Conservation (phyloP, 2,329 filamentous ascomycete genomes). For the Phyllosticta ampelicida region DNA sequence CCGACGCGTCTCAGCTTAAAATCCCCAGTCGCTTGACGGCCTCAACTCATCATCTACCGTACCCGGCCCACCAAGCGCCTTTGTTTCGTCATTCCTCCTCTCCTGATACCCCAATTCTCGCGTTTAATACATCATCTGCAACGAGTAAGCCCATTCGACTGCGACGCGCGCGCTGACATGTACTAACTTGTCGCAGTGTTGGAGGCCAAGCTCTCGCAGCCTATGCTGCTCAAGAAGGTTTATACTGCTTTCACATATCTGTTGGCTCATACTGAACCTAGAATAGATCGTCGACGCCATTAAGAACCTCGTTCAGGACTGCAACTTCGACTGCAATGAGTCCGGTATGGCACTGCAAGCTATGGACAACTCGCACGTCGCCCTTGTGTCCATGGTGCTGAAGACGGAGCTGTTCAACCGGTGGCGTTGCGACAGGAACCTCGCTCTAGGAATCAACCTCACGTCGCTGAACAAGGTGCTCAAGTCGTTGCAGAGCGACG, state of each 20-base stretch:
- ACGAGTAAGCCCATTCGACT: slow-evolving; percentile 8
- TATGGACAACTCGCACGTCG: slow-evolving; percentile 99
- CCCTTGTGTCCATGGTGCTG: slow-evolving; percentile 97
- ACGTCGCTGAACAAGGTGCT: slow-evolving; percentile 95
- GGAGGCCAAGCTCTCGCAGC: slow-evolving; percentile 95
- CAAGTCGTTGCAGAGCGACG: slow-evolving; percentile 85
- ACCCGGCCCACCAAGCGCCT: neutral
- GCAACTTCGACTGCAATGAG: slow-evolving; percentile 99
- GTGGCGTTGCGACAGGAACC: slow-evolving; percentile 98
- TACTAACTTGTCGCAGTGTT: slow-evolving; percentile 52
- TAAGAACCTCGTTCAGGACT: slow-evolving; percentile 98
- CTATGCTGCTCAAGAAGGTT: slow-evolving; percentile 89
- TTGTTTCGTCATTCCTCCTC: neutral
- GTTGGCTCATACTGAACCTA: slow-evolving; percentile 13
- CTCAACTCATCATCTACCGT: neutral
- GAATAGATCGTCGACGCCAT: slow-evolving; percentile 89
- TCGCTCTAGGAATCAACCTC: slow-evolving; percentile 94
- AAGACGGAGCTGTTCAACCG: slow-evolving; percentile 90
- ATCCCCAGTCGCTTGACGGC: neutral
- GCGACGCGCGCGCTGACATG: neutral
- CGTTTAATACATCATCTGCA: neutral
- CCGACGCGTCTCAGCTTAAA: neutral
- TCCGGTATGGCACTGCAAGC: slow-evolving; percentile 94
- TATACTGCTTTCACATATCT: neutral
- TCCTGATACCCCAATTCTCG: slow-evolving; percentile 8